Evolutionary conservation across 23 red algal genomes (phyloP), one percentile per base, ranked within the genome.

Genomic region (Chondrus crispus): DNA sequence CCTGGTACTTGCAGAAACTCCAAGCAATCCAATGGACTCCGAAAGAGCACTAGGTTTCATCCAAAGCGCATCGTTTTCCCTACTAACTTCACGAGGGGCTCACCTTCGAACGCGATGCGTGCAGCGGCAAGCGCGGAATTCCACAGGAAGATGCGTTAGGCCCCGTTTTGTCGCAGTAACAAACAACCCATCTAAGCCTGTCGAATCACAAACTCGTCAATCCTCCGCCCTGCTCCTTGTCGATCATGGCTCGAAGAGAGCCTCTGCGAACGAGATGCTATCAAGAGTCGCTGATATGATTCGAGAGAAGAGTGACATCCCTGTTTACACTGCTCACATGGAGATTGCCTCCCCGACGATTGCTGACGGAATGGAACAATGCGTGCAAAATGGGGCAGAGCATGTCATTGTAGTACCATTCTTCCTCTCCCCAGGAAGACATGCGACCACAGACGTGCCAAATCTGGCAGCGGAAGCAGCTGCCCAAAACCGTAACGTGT

Each of bases 241-340:
- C 1, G 96, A 98, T 68, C 96, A 98, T 63, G 96, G 96, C 32
- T 94, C 90, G 7, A 82, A 87, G 49, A 50, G 90, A 60, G 38
- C 73, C 14, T 85, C 82, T 22, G 96, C 96, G 6, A 98, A 98
- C 49, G 49, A 58, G 9, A 81, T 70, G 52, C 85, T 98, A 12
- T 32, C 44, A 49, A 26, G 81, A 22, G 38, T 98, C 4, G 75
- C 85, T 29, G 43, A 91, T 41, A 51, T 74, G 24, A 48, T 98
- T 46, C 52, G 68, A 40, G 45, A 38, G 7, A 70, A 88, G 28
- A 76, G 60, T 2, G 42, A 32, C 22, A 50, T 55, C 42, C 74
- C 92, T 57, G 93, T 98, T 77, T 92, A 88, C 83, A 74, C 33
- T 18, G 96, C 96, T 54, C 96, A 98, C 78, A 98, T 98, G 96